Base-by-base conservation (phyloP, 805 yeast genomes). In the Schwanniomyces sp. region DNA sequence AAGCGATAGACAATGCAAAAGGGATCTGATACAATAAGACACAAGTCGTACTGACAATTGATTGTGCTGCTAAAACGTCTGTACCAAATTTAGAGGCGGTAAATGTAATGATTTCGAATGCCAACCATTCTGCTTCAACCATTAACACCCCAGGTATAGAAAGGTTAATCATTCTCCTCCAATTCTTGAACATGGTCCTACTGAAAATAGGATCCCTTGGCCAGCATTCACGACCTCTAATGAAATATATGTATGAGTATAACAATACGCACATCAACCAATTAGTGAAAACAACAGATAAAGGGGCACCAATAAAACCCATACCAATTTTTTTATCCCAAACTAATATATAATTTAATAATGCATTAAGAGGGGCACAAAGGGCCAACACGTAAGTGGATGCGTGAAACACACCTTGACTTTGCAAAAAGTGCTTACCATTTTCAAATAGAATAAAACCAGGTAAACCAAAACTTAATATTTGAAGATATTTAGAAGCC, bases 351-450 rank as follows among this genome's bases (percentile, higher is more conserved):
- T 84, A 87, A 56, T 86, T 86, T 66, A 85, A 65, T 26, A 82
- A 50, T 0, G 86, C 86, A 59, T 87, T 87, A 50, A 86, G 64
- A 7, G 94, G 92, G 3, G 91, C 91, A 66, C 90, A 86, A 26
- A 86, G 56, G 34, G 80, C 66, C 36, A 87, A 68, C 24, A 85
- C 86, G 53, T 85, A 83, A 0, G 91, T 86, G 9, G 91, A 84
- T 7, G 92, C 92, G 63, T 86, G 88, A 65, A 86, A 87, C 7
- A 86, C 78, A 21, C 89, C 89, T 68, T 87, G 92, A 41, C 88
- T 78, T 63, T 87, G 92, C 55, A 87, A 69, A 57, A 76, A 87
- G 62, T 87, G 82, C 62, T 86, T 86, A 43, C 85, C 82, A 53
- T 84, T 82, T 66, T 87, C 92, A 56, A 80, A 81, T n/a, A 81